Evolutionary conservation across 306 rosid species (phyloP).

Genomic region (Hippophae rhamnoides): DNA sequence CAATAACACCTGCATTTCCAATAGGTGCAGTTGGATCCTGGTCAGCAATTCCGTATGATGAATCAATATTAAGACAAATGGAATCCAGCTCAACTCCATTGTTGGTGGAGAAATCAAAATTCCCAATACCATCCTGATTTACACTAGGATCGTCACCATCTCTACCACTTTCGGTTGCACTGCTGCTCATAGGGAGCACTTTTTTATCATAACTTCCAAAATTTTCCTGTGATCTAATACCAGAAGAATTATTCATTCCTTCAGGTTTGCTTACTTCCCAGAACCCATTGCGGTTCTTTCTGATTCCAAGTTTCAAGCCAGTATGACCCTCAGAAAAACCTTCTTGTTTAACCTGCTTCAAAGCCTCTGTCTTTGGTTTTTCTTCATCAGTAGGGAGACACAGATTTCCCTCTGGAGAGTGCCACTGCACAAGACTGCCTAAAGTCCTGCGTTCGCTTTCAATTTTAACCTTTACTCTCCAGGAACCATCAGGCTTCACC

Average conservation of each 20-base stretch:
- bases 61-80: slow-evolving; percentile 46
- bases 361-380: slow-evolving; percentile 34
- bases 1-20: slow-evolving; percentile 61
- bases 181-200: slow-evolving; percentile 91
- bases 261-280: slow-evolving; percentile 87
- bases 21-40: slow-evolving; percentile 37
- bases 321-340: slow-evolving; percentile 61
- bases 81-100: slow-evolving; percentile 78
- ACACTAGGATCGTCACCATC: slow-evolving; percentile 93
- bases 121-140: slow-evolving; percentile 68
- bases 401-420: slow-evolving; percentile 59
- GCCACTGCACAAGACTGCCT: slow-evolving; percentile 72
- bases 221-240: slow-evolving; percentile 40
- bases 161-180: slow-evolving; percentile 75
- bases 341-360: slow-evolving; percentile 70
- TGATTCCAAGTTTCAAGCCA: slow-evolving; percentile 69
- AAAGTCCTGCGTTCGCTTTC: slow-evolving; percentile 70
- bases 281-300: slow-evolving; percentile 60
- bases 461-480: slow-evolving; percentile 83
- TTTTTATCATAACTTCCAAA: slow-evolving; percentile 52
- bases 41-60: slow-evolving; percentile 50
- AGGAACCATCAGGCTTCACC: slow-evolving; percentile 90
- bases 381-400: slow-evolving; percentile 30
- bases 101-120: slow-evolving; percentile 49
- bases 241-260: slow-evolving; percentile 50